Conservation (phyloP, 2,329 filamentous ascomycete genomes). For the Fulvia fulva region DNA sequence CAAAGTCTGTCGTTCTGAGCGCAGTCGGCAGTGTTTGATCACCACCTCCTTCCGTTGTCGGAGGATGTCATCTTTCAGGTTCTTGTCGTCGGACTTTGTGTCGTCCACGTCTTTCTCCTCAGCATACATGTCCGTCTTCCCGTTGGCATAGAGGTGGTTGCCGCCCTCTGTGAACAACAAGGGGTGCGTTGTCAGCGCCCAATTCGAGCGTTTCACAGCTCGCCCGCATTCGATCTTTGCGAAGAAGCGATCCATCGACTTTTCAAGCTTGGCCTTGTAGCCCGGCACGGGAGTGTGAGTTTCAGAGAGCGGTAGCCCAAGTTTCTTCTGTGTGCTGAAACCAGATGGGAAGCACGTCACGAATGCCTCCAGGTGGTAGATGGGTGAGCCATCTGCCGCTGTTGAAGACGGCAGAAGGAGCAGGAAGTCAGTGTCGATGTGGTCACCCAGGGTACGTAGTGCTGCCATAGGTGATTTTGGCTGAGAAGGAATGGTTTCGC, state of each 20-base stretch:
- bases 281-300: constrained; percentile 59
- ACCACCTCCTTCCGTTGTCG: constrained; percentile 29
- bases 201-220: constrained; percentile 55
- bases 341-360: constrained; percentile 55
- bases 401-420: constrained; percentile 47
- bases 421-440: constrained; percentile 59
- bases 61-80: constrained; percentile 25
- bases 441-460: constrained; percentile 47
- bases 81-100: constrained; percentile 5
- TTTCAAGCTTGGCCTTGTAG: constrained; percentile 54
- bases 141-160: constrained; percentile 41
- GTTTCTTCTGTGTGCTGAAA: constrained; percentile 55
- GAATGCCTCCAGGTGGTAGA: constrained; percentile 56
- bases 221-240: constrained; percentile 50
- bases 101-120: not conserved
- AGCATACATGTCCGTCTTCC: constrained; percentile 24
- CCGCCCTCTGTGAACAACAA: constrained; percentile 40
- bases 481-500: constrained; percentile 36
- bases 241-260: constrained; percentile 61
- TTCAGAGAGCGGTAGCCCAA: constrained; percentile 48
- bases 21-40: constrained; percentile 44
- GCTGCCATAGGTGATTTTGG: constrained; percentile 36
- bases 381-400: constrained; percentile 24
- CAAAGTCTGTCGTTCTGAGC: constrained; percentile 59
- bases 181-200: constrained; percentile 44